Base-by-base conservation (phyloP, 495 filamentous ascomycete species). In the Trichodelitschia bisporula region DNA sequence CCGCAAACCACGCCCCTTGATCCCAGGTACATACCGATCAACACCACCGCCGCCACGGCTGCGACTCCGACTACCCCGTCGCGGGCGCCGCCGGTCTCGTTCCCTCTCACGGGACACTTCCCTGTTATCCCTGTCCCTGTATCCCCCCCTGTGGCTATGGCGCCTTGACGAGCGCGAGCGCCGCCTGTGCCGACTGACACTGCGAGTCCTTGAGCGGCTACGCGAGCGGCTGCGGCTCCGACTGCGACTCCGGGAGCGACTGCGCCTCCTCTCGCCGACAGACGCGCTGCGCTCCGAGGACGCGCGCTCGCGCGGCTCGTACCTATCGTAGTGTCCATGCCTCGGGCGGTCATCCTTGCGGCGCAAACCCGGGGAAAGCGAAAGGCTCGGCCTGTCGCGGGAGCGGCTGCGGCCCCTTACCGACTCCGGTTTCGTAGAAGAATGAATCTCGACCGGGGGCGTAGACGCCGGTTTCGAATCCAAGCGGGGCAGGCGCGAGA, bases 381-480 rank as follows among this genome's bases (percentile, higher is more conserved):
- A n/a, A n/a, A n/a, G n/a, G n/a, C n/a, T n/a, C n/a, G n/a, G n/a
- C n/a, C n/a, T n/a, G n/a, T n/a, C n/a, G n/a, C n/a, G n/a, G n/a
- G n/a, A n/a, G n/a, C n/a, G n/a, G n/a, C n/a, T n/a, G n/a, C n/a
- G n/a, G n/a, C n/a, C 8, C 21, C 31, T 33, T 26, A 12, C 10
- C 4, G 31, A 28, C 10, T 24, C 15, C 10, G 28, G 15, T 14
- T 15, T 39, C 23, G 32, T 34, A 34, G 32, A 42, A 26, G 20
- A 35, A 26, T 37, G 40, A 32, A 20, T 24, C 32, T 30, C 47
- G 19, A 35, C 10, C 15, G 40, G 37, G 4, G 40, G 36, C 15
- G 21, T 34, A 4, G 9, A 26, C 3, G 15, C 23, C 8, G 37
- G 33, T 6, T 37, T 25, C 2, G 35, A 12, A 5, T 5, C 5